Evolutionary conservation across 2,329 filamentous ascomycete genomes (phyloP).

Genomic region (Pseudocercospora fuligena): DNA sequence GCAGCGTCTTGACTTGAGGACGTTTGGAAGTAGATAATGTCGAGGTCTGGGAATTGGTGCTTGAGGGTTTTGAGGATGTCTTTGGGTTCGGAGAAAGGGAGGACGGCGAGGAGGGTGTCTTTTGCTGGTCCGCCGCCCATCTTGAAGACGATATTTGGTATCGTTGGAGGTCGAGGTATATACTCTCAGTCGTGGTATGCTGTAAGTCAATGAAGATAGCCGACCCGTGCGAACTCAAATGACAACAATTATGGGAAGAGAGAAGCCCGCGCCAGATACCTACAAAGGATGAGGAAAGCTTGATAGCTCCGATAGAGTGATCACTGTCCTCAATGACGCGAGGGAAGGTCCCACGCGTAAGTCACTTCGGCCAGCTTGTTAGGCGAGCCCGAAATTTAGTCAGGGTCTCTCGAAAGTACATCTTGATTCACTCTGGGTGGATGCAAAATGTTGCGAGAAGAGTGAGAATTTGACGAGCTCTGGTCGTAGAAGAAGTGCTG

Average conservation of each 20-base stretch:
- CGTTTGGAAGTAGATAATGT: slow-evolving; percentile 17
- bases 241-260: background rate
- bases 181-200: background rate
- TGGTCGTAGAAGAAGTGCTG: background rate
- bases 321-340: background rate
- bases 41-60: slow-evolving; percentile 31
- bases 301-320: background rate
- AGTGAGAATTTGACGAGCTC: background rate
- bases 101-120: slow-evolving; percentile 40
- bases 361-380: background rate
- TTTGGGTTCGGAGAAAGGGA: slow-evolving; percentile 45
- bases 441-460: background rate
- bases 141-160: slow-evolving; percentile 10
- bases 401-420: background rate
- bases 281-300: background rate
- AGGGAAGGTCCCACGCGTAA: background rate
- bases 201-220: background rate
- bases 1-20: slow-evolving; percentile 18
- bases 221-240: background rate
- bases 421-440: background rate
- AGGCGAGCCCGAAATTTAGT: background rate
- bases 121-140: slow-evolving; percentile 45
- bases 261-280: background rate
- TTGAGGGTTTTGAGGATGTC: slow-evolving; percentile 48
- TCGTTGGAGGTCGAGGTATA: background rate